phyloP scores from a whole-genome alignment of 2,329 filamentous ascomycete species.

The Huntiella omanensis region DNA sequence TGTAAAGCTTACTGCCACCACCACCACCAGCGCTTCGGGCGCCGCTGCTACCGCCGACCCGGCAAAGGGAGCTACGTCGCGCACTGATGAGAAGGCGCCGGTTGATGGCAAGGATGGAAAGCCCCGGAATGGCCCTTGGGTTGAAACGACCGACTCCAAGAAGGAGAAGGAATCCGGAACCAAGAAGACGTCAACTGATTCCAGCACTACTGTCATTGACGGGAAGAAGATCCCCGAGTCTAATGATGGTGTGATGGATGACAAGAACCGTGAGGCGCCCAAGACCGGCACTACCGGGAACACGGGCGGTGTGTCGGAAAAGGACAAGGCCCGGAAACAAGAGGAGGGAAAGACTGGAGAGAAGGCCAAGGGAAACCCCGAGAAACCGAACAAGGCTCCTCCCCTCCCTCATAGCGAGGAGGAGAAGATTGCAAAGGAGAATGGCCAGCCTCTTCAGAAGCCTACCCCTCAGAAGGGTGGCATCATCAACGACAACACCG shows the following conservation, averaged over 20 bases:
- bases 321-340: slow-evolving; percentile 55
- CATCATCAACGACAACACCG: slow-evolving; percentile 16
- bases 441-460: slow-evolving; percentile 19
- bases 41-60: background rate
- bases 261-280: slow-evolving; percentile 54
- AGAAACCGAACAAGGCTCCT: slow-evolving; percentile 68
- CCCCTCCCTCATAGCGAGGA: slow-evolving; percentile 67
- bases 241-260: slow-evolving; percentile 82
- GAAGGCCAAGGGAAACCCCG: slow-evolving; percentile 55
- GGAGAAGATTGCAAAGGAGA: slow-evolving; percentile 35
- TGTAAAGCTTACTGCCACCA: background rate
- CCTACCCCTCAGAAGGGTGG: slow-evolving; percentile 10
- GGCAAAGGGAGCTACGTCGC: slow-evolving; percentile 5
- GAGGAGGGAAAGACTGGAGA: slow-evolving; percentile 46
- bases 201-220: slow-evolving; percentile 35
- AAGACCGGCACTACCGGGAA: slow-evolving; percentile 78
- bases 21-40: background rate
- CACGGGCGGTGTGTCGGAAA: slow-evolving; percentile 75
- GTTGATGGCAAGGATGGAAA: slow-evolving; percentile 88
- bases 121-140: slow-evolving; percentile 71
- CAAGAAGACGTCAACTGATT: slow-evolving; percentile 20
- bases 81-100: slow-evolving; percentile 52
- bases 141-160: slow-evolving; percentile 32
- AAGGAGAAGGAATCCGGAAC: slow-evolving; percentile 15
- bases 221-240: slow-evolving; percentile 42